A percentile compares a stretch with the other conserved stretches of the same genome.
These are phyloP conservation scores for Plasmodium cynomolgi DNA, from an alignment of 169 alveolate genomes.

Conservation along the genomic window DNA sequence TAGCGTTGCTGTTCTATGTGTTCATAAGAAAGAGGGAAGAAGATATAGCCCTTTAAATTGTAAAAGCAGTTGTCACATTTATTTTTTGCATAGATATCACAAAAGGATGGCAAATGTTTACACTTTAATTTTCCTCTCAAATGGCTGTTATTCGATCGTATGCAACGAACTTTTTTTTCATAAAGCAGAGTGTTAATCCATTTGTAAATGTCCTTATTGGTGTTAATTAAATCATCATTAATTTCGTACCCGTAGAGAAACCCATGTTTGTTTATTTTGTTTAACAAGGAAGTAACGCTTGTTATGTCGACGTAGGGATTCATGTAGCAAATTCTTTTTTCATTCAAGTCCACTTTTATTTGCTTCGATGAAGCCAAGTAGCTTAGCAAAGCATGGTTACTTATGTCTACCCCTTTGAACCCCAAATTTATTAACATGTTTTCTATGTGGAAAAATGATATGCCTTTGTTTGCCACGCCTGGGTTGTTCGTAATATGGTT, in stretches of 20 bases:
- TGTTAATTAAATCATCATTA: slow-evolving; percentile 74
- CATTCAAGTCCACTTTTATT: slow-evolving; percentile 70
- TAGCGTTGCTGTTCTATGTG: slow-evolving; percentile 78
- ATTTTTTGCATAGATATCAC: slow-evolving; percentile 78
- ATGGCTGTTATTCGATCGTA: slow-evolving; percentile 79
- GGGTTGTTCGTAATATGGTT: slow-evolving; percentile 68
- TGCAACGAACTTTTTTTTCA: slow-evolving; percentile 75
- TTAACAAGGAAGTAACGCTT: slow-evolving; percentile 44
- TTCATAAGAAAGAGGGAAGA: slow-evolving; percentile 78
- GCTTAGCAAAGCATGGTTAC: slow-evolving; percentile 41
- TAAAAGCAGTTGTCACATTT: slow-evolving; percentile 79
- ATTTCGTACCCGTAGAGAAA: slow-evolving; percentile 76
- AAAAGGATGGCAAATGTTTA: slow-evolving; percentile 65
- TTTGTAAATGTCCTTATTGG: slow-evolving; percentile 55
- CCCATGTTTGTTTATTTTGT: slow-evolving; percentile 69
- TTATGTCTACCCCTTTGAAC: slow-evolving; percentile 73
- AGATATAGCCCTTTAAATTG: slow-evolving; percentile 74
- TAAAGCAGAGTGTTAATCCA: slow-evolving; percentile 76
- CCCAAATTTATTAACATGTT: slow-evolving; percentile 71
- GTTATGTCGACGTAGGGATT: slow-evolving; percentile 66
- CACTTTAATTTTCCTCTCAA: slow-evolving; percentile 80
- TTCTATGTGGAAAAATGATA: slow-evolving; percentile 69
- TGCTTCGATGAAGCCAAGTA: slow-evolving; percentile 68
- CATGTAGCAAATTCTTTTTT: slow-evolving; percentile 70
- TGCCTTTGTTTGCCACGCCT: slow-evolving; percentile 53